A percentile compares a stretch with the other conserved stretches of the same genome.
phyloP scores from a whole-genome alignment of 306 rosid species.

The Quercus cerris region DNA sequence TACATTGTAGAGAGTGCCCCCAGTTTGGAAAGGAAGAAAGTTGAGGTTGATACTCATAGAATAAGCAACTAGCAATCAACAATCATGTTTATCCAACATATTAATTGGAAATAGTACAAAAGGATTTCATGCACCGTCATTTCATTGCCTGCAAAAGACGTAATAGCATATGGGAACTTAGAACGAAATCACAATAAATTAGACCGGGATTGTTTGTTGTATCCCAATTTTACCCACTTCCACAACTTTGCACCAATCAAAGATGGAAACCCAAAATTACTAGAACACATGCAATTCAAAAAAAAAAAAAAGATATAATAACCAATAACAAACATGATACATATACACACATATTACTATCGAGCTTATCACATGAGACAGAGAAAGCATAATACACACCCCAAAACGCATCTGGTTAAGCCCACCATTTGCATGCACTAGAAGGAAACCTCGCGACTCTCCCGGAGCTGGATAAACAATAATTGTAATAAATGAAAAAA shows the following conservation, averaged over 20 bases:
- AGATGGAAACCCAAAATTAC: not conserved
- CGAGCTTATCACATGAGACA: not conserved
- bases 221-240: not conserved
- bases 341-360: not conserved
- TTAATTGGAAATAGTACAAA: not conserved
- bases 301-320: not conserved
- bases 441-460: conserved; percentile 69
- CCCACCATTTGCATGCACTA: conserved; percentile 92
- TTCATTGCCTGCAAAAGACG: no score
- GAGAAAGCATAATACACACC: conserved; percentile 45
- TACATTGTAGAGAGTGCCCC: not conserved
- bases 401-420: conserved; percentile 98
- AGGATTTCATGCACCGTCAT: no score
- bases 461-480: conserved; percentile 55
- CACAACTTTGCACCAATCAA: not conserved
- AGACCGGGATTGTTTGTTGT: not conserved
- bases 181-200: not conserved
- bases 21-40: not conserved
- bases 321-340: not conserved
- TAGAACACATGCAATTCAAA: not conserved
- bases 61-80: not conserved
- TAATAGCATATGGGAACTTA: not conserved
- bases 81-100: not conserved
- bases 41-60: not conserved
- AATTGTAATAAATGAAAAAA: not conserved